A percentile compares a stretch with the other conserved stretches of the same genome.
Conservation (phyloP, 2,329 filamentous ascomycete genomes). For the Fusarium circinatum region DNA sequence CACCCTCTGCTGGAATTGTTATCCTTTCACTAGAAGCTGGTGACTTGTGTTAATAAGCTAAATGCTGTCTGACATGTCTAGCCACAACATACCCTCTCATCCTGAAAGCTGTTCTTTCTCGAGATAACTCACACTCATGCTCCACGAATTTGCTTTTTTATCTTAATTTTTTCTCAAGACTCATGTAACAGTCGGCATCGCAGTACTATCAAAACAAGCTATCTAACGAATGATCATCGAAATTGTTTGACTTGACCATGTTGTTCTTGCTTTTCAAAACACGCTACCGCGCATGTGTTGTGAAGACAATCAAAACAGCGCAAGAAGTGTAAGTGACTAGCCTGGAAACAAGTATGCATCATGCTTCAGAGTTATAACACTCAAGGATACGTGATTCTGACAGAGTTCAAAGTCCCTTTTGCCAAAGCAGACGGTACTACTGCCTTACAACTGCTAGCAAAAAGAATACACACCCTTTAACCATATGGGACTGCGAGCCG, state of each 20-base stretch:
- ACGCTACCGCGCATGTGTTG: not conserved
- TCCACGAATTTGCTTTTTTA: not conserved
- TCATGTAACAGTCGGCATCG: not conserved
- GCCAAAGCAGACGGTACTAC: not conserved
- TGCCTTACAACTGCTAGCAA: accelerated
- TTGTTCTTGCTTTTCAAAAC: not conserved
- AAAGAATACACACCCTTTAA: not conserved
- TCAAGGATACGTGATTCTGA: not conserved
- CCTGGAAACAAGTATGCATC: not conserved
- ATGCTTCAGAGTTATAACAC: accelerated
- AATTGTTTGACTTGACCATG: not conserved
- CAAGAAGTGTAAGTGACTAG: not conserved
- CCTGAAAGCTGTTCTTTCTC: not conserved
- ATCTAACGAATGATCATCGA: not conserved
- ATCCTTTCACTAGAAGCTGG: accelerated
- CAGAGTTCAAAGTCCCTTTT: not conserved
- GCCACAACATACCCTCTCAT: not conserved
- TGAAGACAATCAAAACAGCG: accelerated
- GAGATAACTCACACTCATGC: accelerated
- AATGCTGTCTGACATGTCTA: not conserved
- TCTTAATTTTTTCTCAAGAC: accelerated
- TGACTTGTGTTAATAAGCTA: not conserved
- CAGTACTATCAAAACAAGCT: accelerated
- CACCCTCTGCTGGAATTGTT: not conserved
- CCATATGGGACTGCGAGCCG: not conserved